A percentile compares a stretch with the other conserved stretches of the same genome.
These are phyloP conservation scores for Candida pseudofarinosa DNA, from an alignment of 805 yeast genomes.

Conservation along the genomic window DNA sequence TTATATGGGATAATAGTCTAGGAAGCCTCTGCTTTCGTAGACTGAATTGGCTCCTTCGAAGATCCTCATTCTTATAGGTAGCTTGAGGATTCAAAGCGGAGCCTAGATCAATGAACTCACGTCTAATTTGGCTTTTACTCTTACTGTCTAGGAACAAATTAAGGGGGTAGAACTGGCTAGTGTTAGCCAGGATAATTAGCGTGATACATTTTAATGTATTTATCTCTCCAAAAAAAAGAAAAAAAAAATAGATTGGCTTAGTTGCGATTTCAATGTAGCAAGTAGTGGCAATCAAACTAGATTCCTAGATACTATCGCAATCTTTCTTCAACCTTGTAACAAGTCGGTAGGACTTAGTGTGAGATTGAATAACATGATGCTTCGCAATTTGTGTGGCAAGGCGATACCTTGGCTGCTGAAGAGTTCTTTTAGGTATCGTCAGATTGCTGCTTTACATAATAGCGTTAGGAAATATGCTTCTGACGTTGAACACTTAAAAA, in stretches of 20 bases:
- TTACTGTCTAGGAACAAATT: constrained; percentile 15
- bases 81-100: constrained; percentile 47
- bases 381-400: neutral
- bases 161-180: constrained; percentile 22
- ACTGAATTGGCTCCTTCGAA: constrained; percentile 42
- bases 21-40: no score
- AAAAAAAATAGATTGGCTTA: no score
- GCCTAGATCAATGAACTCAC: constrained; percentile 32
- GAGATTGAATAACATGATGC: no score
- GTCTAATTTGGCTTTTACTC: constrained; percentile 15
- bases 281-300: neutral
- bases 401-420: neutral
- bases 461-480: neutral
- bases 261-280: neutral
- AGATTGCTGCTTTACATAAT: neutral
- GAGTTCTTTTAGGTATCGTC: neutral
- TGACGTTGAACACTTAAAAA: constrained; percentile 30
- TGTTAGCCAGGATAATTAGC: constrained; percentile 24
- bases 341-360: no score
- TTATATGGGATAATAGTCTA: no score
- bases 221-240: neutral
- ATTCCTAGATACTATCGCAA: no score
- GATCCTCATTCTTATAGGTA: constrained; percentile 40
- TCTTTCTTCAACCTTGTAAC: no score
- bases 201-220: constrained; percentile 22